Evolutionary conservation across 2,329 filamentous ascomycete genomes (phyloP).

Genomic region (Aspergillus pseudoglaucus): DNA sequence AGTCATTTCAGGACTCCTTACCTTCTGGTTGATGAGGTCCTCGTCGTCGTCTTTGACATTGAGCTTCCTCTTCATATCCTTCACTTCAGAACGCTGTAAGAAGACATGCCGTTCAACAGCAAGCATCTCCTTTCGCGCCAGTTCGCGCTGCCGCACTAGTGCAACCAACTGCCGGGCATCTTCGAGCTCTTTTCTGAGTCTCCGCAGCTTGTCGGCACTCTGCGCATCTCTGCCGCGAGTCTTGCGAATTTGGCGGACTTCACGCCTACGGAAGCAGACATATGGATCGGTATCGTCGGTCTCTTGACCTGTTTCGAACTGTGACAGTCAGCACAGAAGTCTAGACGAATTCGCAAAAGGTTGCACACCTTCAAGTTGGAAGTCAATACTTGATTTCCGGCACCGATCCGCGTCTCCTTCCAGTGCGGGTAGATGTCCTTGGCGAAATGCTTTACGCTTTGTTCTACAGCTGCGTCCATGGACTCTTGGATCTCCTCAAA

Average conservation of each 20-base stretch:
- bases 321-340: constrained; percentile 13
- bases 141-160: constrained; percentile 71
- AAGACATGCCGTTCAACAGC: constrained; percentile 71
- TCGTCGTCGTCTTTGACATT: constrained; percentile 91
- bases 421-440: constrained; percentile 86
- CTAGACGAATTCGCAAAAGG: neutral
- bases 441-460: constrained; percentile 53
- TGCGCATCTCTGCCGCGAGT: constrained; percentile 90
- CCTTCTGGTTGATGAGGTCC: constrained; percentile 89
- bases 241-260: constrained; percentile 90
- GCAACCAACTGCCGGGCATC: constrained; percentile 75
- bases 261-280: constrained; percentile 92
- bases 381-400: constrained; percentile 66
- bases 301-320: constrained; percentile 86
- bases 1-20: constrained; percentile 38
- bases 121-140: constrained; percentile 70
- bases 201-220: constrained; percentile 89
- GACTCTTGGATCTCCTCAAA: constrained; percentile 70
- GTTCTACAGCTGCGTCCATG: constrained; percentile 53
- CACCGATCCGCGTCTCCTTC: constrained; percentile 62
- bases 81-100: constrained; percentile 72
- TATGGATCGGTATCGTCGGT: constrained; percentile 95
- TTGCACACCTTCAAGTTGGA: constrained; percentile 63
- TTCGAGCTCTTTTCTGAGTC: constrained; percentile 82
- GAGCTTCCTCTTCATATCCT: constrained; percentile 80